phyloP scores from a whole-genome alignment of 805 yeast species.

The Spathaspora hagerdaliae region DNA sequence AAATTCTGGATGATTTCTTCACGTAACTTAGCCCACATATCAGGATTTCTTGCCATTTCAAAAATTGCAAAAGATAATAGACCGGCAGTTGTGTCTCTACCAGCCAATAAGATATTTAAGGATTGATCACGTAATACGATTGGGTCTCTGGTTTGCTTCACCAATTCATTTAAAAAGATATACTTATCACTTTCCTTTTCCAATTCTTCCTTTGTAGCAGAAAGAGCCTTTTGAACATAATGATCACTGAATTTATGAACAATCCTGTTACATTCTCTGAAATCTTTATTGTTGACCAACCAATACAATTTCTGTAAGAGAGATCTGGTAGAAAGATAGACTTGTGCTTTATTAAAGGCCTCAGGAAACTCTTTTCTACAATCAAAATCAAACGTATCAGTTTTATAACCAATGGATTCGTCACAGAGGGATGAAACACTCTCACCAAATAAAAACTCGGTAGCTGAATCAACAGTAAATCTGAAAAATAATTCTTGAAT shows the following conservation, averaged over 20 bases:
- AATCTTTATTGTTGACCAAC: constrained; percentile 24
- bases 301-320: constrained; percentile 28
- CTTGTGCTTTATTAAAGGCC: constrained; percentile 35
- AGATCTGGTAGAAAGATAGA: constrained; percentile 26
- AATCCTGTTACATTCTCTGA: constrained; percentile 25
- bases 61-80: constrained; percentile 24
- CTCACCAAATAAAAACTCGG: constrained; percentile 40
- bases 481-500: constrained; percentile 31
- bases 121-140: constrained; percentile 33
- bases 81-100: constrained; percentile 35
- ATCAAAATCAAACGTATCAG: constrained; percentile 16
- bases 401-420: constrained; percentile 15
- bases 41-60: constrained; percentile 30
- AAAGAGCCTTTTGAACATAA: constrained; percentile 29
- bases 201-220: constrained; percentile 22
- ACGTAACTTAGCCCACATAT: constrained; percentile 23
- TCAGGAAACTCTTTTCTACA: constrained; percentile 17
- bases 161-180: constrained; percentile 35
- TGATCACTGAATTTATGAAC: constrained; percentile 29
- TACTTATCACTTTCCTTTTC: constrained; percentile 26
- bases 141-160: constrained; percentile 33
- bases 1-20: constrained; percentile 22
- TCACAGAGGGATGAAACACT: constrained; percentile 24
- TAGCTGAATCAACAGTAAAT: constrained; percentile 37
- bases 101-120: constrained; percentile 36